Evolutionary conservation across 208 protist species (phyloP), one percentile per base, ranked within the genome.

Genomic region (Angomonas ambiguus): DNA sequence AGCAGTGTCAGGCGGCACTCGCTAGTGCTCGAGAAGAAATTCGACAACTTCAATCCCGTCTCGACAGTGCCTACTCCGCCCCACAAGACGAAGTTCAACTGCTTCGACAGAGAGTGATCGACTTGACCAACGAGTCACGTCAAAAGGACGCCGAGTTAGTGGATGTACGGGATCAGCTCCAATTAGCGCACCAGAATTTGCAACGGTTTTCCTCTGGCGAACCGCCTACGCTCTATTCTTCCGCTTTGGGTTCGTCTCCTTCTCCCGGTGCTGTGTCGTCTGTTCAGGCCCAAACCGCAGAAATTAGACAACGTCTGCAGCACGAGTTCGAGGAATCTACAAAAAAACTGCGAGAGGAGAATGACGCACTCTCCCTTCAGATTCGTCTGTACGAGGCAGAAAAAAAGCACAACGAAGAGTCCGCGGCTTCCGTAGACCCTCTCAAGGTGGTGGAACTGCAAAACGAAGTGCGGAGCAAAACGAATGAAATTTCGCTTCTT

Each of bases 401-500:
- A 0, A 77, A 69, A 51, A 69, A 82, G 42, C 60, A 67, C 1
- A 35, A 67, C 1, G 65, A 72, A 48, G 51, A 48, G 42, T 51
- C 71, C 55, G 57, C 67, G 18, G 33, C 34, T 18, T 20, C 67
- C 11, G 22, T 73, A 10, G 83, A 88, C 65, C 74, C 76, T 10
- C 56, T 60, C 0, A 63, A 58, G 10, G 35, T 91, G 27, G 30
- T 66, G 27, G 68, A 85, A 56, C 55, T 92, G 20, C 79, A 95
- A 51, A 51, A 53, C 22, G 84, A 92, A 59, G 56, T 83, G 25
- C 71, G 77, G 13, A 67, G 80, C n/a, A 83, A 83, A 57, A 58
- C 75, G 22, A 79, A 67, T 38, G 74, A 92, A 53, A 72, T 85
- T 32, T 69, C 84, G 31, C 62, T 90, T 4, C 63, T 95, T 20